A percentile compares a stretch with the other conserved stretches of the same genome.
These are phyloP conservation scores for Globisporangium apiculatum DNA, from an alignment of 352 stramenopile genomes.

Conservation along the genomic window DNA sequence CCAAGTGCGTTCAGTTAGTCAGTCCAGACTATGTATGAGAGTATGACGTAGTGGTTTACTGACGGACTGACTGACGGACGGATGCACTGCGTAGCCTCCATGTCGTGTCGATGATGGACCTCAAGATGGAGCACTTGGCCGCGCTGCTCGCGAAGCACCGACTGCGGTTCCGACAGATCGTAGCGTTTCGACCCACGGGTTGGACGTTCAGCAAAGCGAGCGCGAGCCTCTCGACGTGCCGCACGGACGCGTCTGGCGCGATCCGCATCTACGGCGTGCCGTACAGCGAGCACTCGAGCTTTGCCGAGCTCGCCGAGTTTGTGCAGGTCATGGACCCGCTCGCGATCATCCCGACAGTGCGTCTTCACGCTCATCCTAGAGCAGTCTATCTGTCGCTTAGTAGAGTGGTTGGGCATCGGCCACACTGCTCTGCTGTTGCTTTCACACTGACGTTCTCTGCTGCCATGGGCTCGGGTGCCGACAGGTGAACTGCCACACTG, in stretches of 20 bases:
- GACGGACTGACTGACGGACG: background rate
- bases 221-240: conserved; percentile 59
- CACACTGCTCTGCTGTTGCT: background rate
- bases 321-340: conserved; percentile 78
- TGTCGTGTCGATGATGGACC: conserved; percentile 89
- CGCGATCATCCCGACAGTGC: conserved; percentile 90
- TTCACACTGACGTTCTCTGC: background rate
- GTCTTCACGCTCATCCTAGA: background rate
- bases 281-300: conserved; percentile 97
- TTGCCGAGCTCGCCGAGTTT: conserved; percentile 93
- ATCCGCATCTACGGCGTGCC: conserved; percentile 92
- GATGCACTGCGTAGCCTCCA: conserved; percentile 55
- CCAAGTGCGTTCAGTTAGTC: conserved; percentile 41
- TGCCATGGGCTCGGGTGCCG: background rate
- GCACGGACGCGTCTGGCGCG: conserved; percentile 67
- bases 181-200: conserved; percentile 94
- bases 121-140: conserved; percentile 89
- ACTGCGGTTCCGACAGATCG: conserved; percentile 69
- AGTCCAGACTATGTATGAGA: no score
- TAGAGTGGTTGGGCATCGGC: no score
- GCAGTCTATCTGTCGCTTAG: no score
- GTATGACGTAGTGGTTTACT: no score
- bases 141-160: conserved; percentile 61
- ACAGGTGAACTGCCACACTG: conserved; percentile 66
- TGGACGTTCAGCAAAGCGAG: conserved; percentile 80